Percentiles rank a stretch among this genome's conserved stretches.
phyloP scores from a whole-genome alignment of 2,329 filamentous ascomycete genomes.

The Coniochaeta sp. region DNA sequence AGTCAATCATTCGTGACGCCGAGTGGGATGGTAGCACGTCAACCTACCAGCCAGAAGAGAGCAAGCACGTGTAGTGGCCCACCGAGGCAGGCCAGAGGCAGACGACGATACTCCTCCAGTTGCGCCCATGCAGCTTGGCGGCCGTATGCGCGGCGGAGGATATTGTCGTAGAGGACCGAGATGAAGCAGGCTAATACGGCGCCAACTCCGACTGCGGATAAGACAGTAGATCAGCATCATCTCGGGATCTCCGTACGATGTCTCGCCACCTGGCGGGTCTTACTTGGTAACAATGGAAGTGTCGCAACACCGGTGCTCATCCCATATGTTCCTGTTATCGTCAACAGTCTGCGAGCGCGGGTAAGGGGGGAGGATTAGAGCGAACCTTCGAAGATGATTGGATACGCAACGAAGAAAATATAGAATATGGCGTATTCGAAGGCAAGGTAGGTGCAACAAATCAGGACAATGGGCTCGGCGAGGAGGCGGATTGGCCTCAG shows the following conservation, averaged over 20 bases:
- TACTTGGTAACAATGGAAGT: background rate
- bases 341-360: background rate
- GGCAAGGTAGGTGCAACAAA: background rate
- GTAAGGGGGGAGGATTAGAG: background rate
- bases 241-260: background rate
- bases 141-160: background rate
- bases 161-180: background rate
- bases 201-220: background rate
- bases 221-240: background rate
- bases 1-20: background rate
- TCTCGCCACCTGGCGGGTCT: background rate
- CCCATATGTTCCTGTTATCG: background rate
- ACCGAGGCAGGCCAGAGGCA: background rate
- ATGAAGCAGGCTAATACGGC: background rate
- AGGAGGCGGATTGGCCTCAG: background rate
- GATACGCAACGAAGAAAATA: background rate
- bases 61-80: background rate
- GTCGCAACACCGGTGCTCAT: background rate
- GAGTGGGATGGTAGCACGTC: background rate
- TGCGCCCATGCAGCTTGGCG: background rate
- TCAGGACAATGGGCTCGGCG: background rate
- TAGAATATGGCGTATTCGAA: background rate
- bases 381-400: background rate
- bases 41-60: background rate
- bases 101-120: background rate